phyloP scores from a whole-genome alignment of 495 filamentous ascomycete species.

The Tuber melanosporum region DNA sequence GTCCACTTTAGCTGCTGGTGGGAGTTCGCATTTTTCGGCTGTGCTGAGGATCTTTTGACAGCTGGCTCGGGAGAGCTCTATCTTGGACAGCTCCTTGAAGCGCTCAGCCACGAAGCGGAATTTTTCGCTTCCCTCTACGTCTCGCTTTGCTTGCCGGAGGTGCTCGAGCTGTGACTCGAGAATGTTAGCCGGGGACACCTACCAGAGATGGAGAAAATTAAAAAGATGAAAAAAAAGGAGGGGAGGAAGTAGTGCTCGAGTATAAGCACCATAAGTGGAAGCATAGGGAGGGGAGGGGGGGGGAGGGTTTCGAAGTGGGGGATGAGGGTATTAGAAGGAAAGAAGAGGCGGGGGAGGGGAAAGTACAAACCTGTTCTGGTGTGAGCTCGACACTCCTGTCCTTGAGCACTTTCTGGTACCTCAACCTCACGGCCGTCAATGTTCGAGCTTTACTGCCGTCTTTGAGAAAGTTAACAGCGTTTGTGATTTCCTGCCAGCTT shows the following conservation, averaged over 20 bases:
- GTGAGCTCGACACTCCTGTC: constrained; percentile 20
- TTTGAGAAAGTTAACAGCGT: constrained; percentile 12
- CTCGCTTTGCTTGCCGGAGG: constrained; percentile 20
- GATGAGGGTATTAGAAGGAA: not conserved
- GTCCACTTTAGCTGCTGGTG: not conserved
- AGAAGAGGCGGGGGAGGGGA: not conserved
- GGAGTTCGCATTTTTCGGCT: constrained; percentile 11
- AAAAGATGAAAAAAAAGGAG: not conserved
- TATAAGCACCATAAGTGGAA: not conserved
- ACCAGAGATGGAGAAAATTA: not conserved
- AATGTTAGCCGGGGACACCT: constrained; percentile 6
- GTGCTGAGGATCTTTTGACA: constrained; percentile 11
- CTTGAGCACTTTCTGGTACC: constrained; percentile 30
- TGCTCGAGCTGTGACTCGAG: constrained; percentile 5
- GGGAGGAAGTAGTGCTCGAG: not conserved
- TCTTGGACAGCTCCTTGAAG: constrained; percentile 22
- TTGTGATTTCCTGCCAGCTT: constrained; percentile 24
- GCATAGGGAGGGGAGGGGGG: not conserved
- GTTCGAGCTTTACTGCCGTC: constrained; percentile 14
- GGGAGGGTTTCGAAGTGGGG: not conserved
- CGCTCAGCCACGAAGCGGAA: constrained; percentile 17
- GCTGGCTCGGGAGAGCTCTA: constrained; percentile 13
- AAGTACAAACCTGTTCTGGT: constrained; percentile 13
- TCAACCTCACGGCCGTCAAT: constrained; percentile 20
- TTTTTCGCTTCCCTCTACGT: constrained; percentile 23